These are phyloP conservation scores for Elongisporangium prolatum DNA, from an alignment of 352 stramenopile genomes.

Conservation along the genomic window DNA sequence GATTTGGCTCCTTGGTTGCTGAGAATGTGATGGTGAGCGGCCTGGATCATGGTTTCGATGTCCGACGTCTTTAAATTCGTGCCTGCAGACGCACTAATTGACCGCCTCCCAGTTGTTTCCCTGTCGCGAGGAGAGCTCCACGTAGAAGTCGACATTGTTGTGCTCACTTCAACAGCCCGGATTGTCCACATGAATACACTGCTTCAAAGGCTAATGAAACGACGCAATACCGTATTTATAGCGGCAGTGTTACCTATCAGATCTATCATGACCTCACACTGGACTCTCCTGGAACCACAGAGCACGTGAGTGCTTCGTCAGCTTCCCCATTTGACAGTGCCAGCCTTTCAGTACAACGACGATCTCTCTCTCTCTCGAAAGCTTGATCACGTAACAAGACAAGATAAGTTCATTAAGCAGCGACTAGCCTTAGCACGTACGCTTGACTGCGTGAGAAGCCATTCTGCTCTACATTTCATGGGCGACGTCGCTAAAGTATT, in stretches of 20 bases:
- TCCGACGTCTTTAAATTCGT: neutral
- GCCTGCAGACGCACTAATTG: neutral
- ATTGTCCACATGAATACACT: neutral
- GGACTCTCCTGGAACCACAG: neutral
- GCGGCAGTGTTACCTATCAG: neutral
- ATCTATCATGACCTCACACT: neutral
- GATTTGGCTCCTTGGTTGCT: neutral
- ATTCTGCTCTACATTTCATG: slow-evolving; percentile 11
- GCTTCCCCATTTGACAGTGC: too few relatives aligned
- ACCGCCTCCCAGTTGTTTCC: neutral
- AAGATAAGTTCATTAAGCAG: neutral
- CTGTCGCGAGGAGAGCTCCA: neutral
- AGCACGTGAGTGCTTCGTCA: neutral
- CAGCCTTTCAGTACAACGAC: neutral
- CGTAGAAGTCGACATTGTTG: neutral
- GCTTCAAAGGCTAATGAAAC: neutral
- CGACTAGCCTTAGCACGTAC: neutral
- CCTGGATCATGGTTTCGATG: slow-evolving; percentile 26
- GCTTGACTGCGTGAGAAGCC: neutral
- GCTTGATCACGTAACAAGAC: neutral
- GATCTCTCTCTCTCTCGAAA: neutral
- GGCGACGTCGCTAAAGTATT: slow-evolving; percentile 70
- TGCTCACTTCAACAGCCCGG: neutral
- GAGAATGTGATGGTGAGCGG: slow-evolving; percentile 20
- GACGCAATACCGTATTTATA: neutral